Base-by-base conservation (phyloP, 306 rosid species). In the Acmispon strigosus region DNA sequence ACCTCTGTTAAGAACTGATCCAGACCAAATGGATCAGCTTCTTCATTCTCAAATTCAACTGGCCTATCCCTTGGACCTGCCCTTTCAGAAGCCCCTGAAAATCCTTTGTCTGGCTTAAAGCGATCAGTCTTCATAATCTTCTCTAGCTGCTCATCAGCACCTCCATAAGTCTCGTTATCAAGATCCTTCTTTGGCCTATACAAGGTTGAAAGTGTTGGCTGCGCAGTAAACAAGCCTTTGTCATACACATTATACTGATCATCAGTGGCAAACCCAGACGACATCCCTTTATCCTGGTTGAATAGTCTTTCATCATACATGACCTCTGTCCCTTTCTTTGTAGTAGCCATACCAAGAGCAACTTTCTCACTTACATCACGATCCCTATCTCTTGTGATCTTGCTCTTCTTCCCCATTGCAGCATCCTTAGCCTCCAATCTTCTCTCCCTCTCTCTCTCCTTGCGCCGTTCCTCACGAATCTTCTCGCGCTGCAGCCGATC, bases 281-380 rank as follows among this genome's bases (percentile, higher is more conserved):
- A 82, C 64, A 93, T 90, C 45, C 97, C 98, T 79, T 90, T 88
- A 16, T 93, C 98, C 79, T 93, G 98, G 87, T 90, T 93, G 72
- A 93, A 93, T 10, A 93, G 83, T 77, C 98, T 88, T 47, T 88
- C 92, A 66, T 93, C 98, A 77, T 90, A 93, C 88, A 88, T 93
- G 52, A 90, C 94, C 79, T 93, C 96, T 19, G 90, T 76, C 72
- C 89, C 90, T 11, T 83, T 51, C 74, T 92, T 90, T 0, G 92
- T 62, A 14, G 92, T 85, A 49, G 98, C 97, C 97, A 90, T 74
- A 44, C 94, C 96, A 72, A 90, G 98, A 43, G 98, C 96, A 72
- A 93, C 98, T 74, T 93, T 90, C 85, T 93, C 98, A 68, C 97
- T 93, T 8, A 90, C 49, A 81, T 93, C 98, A 60, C 97, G 93